phyloP scores from a whole-genome alignment of 139 green algal genomes.

The Coccomyxa sp. region DNA sequence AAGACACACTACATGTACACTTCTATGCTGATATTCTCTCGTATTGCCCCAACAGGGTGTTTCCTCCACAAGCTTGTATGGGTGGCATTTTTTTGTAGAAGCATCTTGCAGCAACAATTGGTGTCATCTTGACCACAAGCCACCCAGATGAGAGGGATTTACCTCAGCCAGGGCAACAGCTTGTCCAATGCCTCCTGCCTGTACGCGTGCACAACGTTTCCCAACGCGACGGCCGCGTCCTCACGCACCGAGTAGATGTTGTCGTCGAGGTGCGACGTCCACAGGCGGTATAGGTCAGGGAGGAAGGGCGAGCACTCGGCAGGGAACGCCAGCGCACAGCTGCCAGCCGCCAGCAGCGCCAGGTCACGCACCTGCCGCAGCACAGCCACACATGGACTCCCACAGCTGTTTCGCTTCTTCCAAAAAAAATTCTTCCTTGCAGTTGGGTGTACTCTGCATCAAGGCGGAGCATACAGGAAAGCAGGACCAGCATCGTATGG shows the following conservation, averaged over 20 bases:
- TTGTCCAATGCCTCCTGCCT: slow-evolving; percentile 32
- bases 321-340: slow-evolving; percentile 58
- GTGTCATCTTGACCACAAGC: too few relatives aligned
- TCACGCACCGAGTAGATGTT: slow-evolving; percentile 84
- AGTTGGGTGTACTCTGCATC: too few relatives aligned
- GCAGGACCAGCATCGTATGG: too few relatives aligned
- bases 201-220: slow-evolving; percentile 39
- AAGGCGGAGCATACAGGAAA: too few relatives aligned
- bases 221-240: slow-evolving; percentile 67
- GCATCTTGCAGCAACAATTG: too few relatives aligned
- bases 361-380: slow-evolving; percentile 37
- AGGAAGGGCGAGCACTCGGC: slow-evolving; percentile 39
- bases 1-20: too few relatives aligned
- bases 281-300: slow-evolving; percentile 66
- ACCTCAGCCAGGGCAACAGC: slow-evolving; percentile 38
- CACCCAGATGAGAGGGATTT: too few relatives aligned
- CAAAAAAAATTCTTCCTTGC: not conserved
- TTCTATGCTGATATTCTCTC: too few relatives aligned
- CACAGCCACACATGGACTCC: not conserved
- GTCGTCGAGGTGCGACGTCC: slow-evolving; percentile 82
- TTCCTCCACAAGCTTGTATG: too few relatives aligned
- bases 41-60: too few relatives aligned
- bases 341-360: slow-evolving; percentile 39
- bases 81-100: too few relatives aligned
- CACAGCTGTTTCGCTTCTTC: not conserved